Evolutionary conservation across 306 rosid genomes (phyloP).

Genomic region (cucumber (Cucumis sativus)): Cucumber_9930_V3 NC_026661.2:7669501-7670000

Average conservation of each 20-base stretch:
- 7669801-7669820: not conserved
- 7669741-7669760: not conserved
- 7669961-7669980: not conserved
- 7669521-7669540: constrained; percentile 88
- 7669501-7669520: constrained; percentile 83
- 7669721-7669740: not conserved
- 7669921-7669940: not conserved
- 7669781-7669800: not conserved
- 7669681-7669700: constrained; percentile 67
- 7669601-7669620: constrained; percentile 68
- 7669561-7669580: constrained; percentile 98
- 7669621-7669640: constrained; percentile 84
- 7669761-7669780: not conserved
- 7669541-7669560: constrained; percentile 98
- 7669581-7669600: constrained; percentile 95
- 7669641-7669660: constrained; percentile 90
- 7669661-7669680: constrained; percentile 96
- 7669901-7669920: not conserved
- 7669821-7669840: not conserved
- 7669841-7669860: constrained; percentile 29
- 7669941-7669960: not conserved
- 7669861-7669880: not conserved
- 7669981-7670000: constrained; percentile 15
- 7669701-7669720: not conserved
- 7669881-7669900: not conserved